A percentile compares a stretch with the other conserved stretches of the same genome.
phyloP scores from a whole-genome alignment of 2,329 filamentous ascomycete genomes.

The Fusarium sp. region DNA sequence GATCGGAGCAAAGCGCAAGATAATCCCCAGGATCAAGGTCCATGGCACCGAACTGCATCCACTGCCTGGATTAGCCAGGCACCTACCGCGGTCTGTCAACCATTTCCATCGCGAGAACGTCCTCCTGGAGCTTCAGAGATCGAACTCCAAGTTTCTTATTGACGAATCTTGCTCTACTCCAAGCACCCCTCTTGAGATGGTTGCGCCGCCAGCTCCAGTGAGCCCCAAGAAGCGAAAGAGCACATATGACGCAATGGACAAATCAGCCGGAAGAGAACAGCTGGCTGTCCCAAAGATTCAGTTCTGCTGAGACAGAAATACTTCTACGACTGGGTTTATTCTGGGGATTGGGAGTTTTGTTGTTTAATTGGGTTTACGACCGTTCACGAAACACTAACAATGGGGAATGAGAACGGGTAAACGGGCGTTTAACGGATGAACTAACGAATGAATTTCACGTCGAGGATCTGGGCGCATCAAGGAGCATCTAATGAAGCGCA shows the following conservation, averaged over 20 bases:
- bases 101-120: conserved; percentile 39
- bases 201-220: neutral
- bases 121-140: conserved; percentile 45
- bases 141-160: conserved; percentile 45
- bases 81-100: conserved; percentile 27
- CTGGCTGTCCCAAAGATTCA: neutral
- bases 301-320: neutral
- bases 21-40: conserved; percentile 15
- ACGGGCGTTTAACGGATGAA: neutral
- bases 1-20: conserved; percentile 26
- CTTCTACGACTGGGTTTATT: neutral
- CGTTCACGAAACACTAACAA: neutral
- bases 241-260: conserved; percentile 4
- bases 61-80: conserved; percentile 39
- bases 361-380: neutral
- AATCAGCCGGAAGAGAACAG: neutral
- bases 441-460: neutral
- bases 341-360: neutral
- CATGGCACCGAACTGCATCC: conserved; percentile 37
- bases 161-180: conserved; percentile 18
- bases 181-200: conserved; percentile 4
- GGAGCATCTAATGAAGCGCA: neutral
- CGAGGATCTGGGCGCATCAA: neutral
- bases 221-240: conserved; percentile 18
- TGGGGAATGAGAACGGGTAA: neutral